Conservation (phyloP, 2,329 filamentous ascomycete genomes). For the Aureobasidium pullulans region DNA sequence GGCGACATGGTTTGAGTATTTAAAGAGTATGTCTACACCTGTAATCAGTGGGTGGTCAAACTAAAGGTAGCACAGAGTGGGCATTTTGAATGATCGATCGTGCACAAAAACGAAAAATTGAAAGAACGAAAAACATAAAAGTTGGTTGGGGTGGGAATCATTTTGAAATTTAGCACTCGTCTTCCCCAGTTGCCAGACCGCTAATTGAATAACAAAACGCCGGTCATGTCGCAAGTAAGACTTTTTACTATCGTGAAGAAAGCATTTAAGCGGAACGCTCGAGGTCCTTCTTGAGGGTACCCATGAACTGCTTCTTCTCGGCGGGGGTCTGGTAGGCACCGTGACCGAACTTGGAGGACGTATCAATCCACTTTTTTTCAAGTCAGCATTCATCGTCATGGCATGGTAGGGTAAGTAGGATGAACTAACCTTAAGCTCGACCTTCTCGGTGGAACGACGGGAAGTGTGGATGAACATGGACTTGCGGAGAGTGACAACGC, state of each 20-base stretch:
- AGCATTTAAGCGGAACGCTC: constrained; percentile 21
- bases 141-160: constrained; percentile 8
- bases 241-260: constrained; percentile 2
- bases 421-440: constrained; percentile 71
- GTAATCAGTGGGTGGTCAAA: no score
- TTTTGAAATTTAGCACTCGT: constrained; percentile 10
- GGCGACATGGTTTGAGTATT: no score
- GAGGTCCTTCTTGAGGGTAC: constrained; percentile 99
- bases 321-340: constrained; percentile 97
- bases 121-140: not conserved
- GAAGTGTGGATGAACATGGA: constrained; percentile 97
- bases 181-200: constrained; percentile 9
- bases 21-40: no score
- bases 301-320: constrained; percentile 97
- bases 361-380: constrained; percentile 99
- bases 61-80: no score
- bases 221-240: constrained; percentile 8
- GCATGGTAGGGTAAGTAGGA: no score
- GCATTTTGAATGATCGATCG: not conserved
- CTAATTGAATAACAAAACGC: constrained; percentile 9
- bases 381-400: no score
- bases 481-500: constrained; percentile 97
- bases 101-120: not conserved
- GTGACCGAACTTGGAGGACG: constrained; percentile 99
- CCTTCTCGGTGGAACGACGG: constrained; percentile 94